Percentiles rank a stretch among this genome's conserved stretches.
phyloP scores from a whole-genome alignment of 768 basidiomycete species.

The Rhizopogon roseolus region DNA sequence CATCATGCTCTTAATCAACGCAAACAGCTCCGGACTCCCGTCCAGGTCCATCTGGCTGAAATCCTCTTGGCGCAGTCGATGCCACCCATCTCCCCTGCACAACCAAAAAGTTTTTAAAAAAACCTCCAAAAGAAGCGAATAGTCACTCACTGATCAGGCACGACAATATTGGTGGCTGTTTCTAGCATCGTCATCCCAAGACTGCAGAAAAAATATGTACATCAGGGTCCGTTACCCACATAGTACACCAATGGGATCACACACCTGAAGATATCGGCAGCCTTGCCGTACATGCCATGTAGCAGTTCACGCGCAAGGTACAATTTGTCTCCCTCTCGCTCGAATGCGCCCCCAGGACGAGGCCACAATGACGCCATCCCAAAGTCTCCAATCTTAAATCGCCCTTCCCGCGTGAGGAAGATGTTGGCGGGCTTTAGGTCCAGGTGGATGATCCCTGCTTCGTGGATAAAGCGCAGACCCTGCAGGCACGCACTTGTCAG shows the following conservation, averaged over 20 bases:
- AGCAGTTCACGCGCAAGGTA: slow-evolving; percentile 97
- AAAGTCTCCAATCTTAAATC: slow-evolving; percentile 97
- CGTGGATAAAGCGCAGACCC: slow-evolving; percentile 89
- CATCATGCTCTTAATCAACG: slow-evolving; percentile 75
- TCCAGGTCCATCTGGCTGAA: slow-evolving; percentile 79
- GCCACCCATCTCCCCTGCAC: slow-evolving; percentile 88
- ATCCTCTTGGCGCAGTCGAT: slow-evolving; percentile 85
- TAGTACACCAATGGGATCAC: slow-evolving; percentile 21
- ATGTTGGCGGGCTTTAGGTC: slow-evolving; percentile 98
- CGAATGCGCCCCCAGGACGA: slow-evolving; percentile 56
- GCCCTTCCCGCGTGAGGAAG: slow-evolving; percentile 81
- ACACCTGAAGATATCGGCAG: slow-evolving; percentile 96
- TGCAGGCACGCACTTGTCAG: slow-evolving; percentile 21
- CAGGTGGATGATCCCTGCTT: slow-evolving; percentile 84
- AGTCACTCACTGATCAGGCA: slow-evolving; percentile 86
- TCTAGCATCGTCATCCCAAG: slow-evolving; percentile 96
- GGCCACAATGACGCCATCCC: slow-evolving; percentile 98
- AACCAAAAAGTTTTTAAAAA: not conserved
- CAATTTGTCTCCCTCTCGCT: slow-evolving; percentile 94
- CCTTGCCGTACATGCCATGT: slow-evolving; percentile 86
- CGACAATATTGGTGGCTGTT: slow-evolving; percentile 91
- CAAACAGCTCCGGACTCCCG: slow-evolving; percentile 59
- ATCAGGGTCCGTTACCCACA: slow-evolving; percentile 4
- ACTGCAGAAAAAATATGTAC: slow-evolving; percentile 37
- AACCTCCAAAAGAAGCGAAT: slow-evolving; percentile 10